Evolutionary conservation across 179 eudicot species (phyloP).

Genomic region (Beta macrorhiza): DNA sequence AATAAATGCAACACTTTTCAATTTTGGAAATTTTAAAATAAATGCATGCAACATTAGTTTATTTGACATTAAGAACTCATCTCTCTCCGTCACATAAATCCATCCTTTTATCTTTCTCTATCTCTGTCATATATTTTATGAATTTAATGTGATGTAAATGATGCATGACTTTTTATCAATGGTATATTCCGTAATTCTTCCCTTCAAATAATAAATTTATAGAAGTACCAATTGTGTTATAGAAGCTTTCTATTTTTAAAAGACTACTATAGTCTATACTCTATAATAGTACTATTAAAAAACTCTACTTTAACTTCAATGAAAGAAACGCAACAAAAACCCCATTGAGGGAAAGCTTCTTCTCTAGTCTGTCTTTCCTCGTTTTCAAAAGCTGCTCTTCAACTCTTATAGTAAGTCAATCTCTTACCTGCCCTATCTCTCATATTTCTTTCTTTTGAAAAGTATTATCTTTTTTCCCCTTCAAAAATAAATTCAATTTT

Average conservation of each 20-base stretch:
- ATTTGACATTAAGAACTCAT: too few species aligned
- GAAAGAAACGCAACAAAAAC: background rate
- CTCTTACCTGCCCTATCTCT: conserved; percentile 8
- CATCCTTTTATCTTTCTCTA: too few species aligned
- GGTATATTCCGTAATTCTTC: too few species aligned
- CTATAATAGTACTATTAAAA: background rate
- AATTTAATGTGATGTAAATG: too few species aligned
- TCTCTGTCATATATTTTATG: too few species aligned
- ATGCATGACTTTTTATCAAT: too few species aligned
- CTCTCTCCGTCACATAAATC: too few species aligned
- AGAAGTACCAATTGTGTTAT: background rate
- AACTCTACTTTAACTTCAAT: background rate
- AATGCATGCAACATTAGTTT: too few species aligned
- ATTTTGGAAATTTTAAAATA: too few species aligned
- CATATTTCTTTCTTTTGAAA: background rate
- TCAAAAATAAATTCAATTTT: background rate
- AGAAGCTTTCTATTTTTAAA: conserved; percentile 7
- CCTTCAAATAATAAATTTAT: background rate
- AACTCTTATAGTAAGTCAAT: conserved; percentile 36
- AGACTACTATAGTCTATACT: background rate
- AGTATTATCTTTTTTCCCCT: background rate
- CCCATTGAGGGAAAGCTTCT: background rate
- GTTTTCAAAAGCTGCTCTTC: conserved; percentile 31
- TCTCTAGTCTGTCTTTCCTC: conserved; percentile 22
- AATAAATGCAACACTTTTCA: too few species aligned